Evolutionary conservation across 1,284 basidiomycete genomes (phyloP).

Genomic region (Fomitopsis betulina): DNA sequence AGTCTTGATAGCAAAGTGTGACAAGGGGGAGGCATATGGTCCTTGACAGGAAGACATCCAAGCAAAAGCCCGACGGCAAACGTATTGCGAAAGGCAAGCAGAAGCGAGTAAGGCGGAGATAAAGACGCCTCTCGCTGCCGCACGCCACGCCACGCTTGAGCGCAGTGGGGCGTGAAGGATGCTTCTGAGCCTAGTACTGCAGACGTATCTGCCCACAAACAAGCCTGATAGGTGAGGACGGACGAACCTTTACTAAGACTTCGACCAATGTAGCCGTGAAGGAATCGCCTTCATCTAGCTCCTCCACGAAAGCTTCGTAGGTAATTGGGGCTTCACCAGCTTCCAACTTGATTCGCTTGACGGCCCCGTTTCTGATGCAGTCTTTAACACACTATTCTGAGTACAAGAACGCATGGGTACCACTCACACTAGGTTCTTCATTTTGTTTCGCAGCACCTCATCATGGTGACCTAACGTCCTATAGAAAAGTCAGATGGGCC

Average conservation of each 20-base stretch:
- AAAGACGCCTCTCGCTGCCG: not conserved
- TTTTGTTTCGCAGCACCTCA: constrained; percentile 62
- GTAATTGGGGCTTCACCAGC: constrained; percentile 53
- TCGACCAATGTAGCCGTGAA: constrained; percentile 70
- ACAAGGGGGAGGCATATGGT: not conserved
- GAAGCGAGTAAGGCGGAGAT: not conserved
- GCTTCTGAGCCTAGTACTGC: too few relatives aligned
- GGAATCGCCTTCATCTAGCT: constrained; percentile 67
- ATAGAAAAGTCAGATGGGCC: constrained; percentile 2
- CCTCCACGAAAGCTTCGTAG: constrained; percentile 67
- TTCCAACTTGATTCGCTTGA: constrained; percentile 57
- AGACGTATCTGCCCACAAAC: not conserved
- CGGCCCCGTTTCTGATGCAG: constrained; percentile 51
- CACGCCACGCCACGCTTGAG: too few relatives aligned
- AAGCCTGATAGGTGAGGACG: not conserved
- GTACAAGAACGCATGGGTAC: not conserved
- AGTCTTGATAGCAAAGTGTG: too few relatives aligned
- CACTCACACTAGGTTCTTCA: constrained; percentile 67
- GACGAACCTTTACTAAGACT: constrained; percentile 64
- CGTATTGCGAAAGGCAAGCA: not conserved
- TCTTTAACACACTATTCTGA: not conserved
- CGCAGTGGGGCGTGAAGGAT: too few relatives aligned
- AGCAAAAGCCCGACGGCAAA: too few relatives aligned
- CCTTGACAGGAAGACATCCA: not conserved
- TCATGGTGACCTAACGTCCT: constrained; percentile 69